phyloP scores from a whole-genome alignment of 352 stramenopile species.

The Hyaloperonospora arabidopsidis region DNA sequence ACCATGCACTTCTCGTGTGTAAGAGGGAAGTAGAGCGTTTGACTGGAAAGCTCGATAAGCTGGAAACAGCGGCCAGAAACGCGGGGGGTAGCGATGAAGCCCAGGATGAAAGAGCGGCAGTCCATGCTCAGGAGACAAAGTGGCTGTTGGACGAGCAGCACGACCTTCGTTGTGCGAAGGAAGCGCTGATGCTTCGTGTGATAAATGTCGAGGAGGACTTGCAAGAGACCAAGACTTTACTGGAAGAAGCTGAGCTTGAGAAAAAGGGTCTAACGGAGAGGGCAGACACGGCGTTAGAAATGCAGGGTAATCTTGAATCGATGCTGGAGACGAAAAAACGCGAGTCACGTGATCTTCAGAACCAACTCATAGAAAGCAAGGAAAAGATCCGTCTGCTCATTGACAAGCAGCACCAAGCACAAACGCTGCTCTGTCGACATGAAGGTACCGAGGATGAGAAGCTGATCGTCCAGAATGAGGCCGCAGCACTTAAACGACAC shows the following conservation, averaged over 20 bases:
- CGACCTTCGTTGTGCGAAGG: conserved; percentile 43
- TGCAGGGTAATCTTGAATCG: conserved; percentile 34
- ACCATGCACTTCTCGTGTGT: conserved; percentile 45
- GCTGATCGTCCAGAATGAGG: conserved; percentile 53
- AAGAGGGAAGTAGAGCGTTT: conserved; percentile 54
- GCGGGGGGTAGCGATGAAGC: conserved; percentile 7
- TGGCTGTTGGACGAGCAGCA: conserved; percentile 65
- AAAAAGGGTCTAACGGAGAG: conserved; percentile 46
- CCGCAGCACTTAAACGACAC: conserved; percentile 41
- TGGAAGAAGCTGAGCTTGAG: conserved; percentile 34
- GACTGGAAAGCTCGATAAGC: conserved; percentile 26
- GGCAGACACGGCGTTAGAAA: conserved; percentile 26
- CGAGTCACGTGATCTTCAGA: conserved; percentile 34
- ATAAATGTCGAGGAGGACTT: conserved; percentile 55
- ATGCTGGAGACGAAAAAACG: conserved; percentile 54
- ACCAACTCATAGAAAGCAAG: conserved; percentile 39
- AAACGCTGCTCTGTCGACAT: conserved; percentile 35
- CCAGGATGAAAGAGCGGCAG: conserved; percentile 19
- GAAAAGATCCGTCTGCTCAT: conserved; percentile 37
- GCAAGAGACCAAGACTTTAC: conserved; percentile 30
- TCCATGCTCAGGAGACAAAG: conserved; percentile 59
- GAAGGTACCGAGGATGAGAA: conserved; percentile 65
- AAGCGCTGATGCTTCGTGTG: conserved; percentile 47
- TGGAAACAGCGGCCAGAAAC: conserved; percentile 14
- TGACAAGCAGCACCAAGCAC: conserved; percentile 32